Evolutionary conservation across 495 filamentous ascomycete species (phyloP), one percentile per base, ranked within the genome.

Genomic region (Podospora tetraspora): DNA sequence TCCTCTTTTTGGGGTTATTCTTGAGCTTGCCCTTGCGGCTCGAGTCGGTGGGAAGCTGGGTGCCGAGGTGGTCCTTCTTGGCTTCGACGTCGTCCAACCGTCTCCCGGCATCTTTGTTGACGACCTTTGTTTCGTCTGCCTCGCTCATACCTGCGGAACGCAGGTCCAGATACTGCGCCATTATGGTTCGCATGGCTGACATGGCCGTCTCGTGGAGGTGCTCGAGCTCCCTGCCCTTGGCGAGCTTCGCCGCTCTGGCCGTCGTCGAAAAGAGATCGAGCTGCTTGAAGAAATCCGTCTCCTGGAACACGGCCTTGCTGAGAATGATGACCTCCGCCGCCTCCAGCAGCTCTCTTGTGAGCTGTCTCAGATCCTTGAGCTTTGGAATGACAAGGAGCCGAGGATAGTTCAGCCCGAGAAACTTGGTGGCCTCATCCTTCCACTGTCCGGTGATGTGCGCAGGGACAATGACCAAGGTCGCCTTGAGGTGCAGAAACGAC

Each of bases 391-490:
- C 67, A 6, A 90, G 29, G 1, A 90, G 72, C 1, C 80, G 76
- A 24, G 81, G 76, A 0, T 68, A 70, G 0, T 30, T 4, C 1
- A 72, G 34, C 0, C 74, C 75, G 29, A 81, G 68, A 70, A 93
- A 94, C 58, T 88, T 87, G 0, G 37, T 23, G 4, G 87, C 83
- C 69, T 95, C 90, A 0, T 72, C 71, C 8, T 67, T 65, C 92
- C 92, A 96, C 72, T 96, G 92, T 1, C 77, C 67, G 1, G 87
- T 78, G 30, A 96, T 78, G 65, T 88, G 85, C 1, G 59, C 32
- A 2, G 92, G 91, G 0, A 88, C 86, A 1, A 95, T 70, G 19
- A 95, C 85, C 1, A 96, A 77, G 1, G 90, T 92, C 0, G 91
- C 92, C 9, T 85, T 83, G 3, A 87, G 72, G 3, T 85, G 79